Conservation (phyloP, 2,329 filamentous ascomycete genomes). For the Diaporthe eres region DNA sequence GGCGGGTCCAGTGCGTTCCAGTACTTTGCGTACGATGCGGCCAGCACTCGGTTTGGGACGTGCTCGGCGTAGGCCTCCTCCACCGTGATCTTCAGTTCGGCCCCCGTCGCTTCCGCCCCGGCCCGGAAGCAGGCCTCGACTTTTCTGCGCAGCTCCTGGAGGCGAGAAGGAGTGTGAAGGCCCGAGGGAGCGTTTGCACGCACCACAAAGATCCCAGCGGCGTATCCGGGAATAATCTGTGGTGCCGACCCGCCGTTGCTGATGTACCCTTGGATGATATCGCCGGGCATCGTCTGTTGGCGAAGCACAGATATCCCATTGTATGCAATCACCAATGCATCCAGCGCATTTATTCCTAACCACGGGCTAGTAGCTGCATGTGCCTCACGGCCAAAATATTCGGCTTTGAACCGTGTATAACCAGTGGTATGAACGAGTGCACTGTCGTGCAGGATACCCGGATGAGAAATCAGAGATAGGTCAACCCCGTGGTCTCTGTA, state of each 20-base stretch:
- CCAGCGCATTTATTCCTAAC: constrained; percentile 72
- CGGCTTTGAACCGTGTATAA: constrained; percentile 63
- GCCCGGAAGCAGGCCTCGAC: constrained; percentile 59
- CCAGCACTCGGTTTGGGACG: constrained; percentile 66
- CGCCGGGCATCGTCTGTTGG: constrained; percentile 68
- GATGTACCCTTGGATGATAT: constrained; percentile 66
- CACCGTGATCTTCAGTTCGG: constrained; percentile 58
- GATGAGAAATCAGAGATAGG: constrained; percentile 59
- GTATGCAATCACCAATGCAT: constrained; percentile 66
- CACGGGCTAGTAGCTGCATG: constrained; percentile 71
- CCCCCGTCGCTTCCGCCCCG: constrained; percentile 60
- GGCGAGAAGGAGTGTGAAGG: constrained; percentile 52
- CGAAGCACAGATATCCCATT: constrained; percentile 65
- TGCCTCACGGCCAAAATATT: constrained; percentile 68
- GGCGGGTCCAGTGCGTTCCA: constrained; percentile 58
- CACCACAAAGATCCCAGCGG: constrained; percentile 60
- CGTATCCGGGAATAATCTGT: constrained; percentile 69
- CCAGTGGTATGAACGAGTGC: constrained; percentile 67
- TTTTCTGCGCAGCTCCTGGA: constrained; percentile 56
- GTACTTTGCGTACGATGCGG: constrained; percentile 58
- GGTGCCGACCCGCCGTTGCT: constrained; percentile 65
- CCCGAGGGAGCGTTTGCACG: constrained; percentile 51
- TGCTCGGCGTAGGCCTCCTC: constrained; percentile 66
- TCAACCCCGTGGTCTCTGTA: constrained; percentile 57
- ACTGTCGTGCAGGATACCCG: constrained; percentile 58